phyloP scores from a whole-genome alignment of 129 eudicot genomes.

The Heracleum sosnowskyi region DNA sequence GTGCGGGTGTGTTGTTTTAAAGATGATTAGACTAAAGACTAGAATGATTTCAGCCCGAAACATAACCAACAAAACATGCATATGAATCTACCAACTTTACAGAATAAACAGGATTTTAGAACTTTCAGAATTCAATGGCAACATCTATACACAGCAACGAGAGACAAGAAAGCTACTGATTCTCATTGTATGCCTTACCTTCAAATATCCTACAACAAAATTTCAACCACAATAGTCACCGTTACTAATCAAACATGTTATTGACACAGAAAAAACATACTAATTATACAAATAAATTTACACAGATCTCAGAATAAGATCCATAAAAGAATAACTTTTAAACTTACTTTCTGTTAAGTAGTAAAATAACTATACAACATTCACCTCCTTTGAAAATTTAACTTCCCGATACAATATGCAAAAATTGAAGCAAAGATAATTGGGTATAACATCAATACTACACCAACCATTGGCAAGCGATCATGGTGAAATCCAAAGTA shows the following conservation, averaged over 20 bases:
- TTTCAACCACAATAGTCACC: background rate
- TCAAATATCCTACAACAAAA: background rate
- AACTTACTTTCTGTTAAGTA: background rate
- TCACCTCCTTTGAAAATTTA: slow-evolving; percentile 69
- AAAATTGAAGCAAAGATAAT: slow-evolving; percentile 51
- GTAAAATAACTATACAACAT: background rate
- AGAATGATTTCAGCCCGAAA: background rate
- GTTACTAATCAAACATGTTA: background rate
- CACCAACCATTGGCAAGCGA: slow-evolving; percentile 5
- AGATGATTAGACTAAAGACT: background rate
- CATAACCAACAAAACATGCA: background rate
- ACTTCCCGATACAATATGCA: slow-evolving; percentile 46
- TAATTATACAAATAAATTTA: background rate
- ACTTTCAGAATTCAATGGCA: background rate
- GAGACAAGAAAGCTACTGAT: background rate
- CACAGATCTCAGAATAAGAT: background rate
- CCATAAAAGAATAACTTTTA: background rate
- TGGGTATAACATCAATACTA: slow-evolving; percentile 25
- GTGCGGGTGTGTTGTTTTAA: background rate
- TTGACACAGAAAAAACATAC: background rate
- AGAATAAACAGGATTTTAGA: background rate
- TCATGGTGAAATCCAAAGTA: slow-evolving; percentile 8
- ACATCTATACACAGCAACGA: background rate
- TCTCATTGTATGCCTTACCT: background rate
- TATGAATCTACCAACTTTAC: background rate